These are phyloP conservation scores for Microsporum ferrugineum DNA, from an alignment of 2,329 filamentous ascomycete genomes.

Conservation along the genomic window DNA sequence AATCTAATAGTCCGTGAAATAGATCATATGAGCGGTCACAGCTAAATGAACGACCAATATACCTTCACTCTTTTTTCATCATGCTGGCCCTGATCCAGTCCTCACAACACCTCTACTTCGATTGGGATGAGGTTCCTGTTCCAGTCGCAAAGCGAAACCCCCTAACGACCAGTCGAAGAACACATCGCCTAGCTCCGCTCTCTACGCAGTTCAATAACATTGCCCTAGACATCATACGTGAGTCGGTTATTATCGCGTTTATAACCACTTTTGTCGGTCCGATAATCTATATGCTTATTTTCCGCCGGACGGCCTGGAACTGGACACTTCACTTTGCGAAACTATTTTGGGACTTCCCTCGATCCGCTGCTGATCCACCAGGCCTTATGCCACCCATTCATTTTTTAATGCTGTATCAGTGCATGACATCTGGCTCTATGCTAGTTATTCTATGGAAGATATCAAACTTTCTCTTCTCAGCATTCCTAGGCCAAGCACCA, in stretches of 20 bases:
- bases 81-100: constrained; percentile 61
- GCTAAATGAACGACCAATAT: constrained; percentile 78
- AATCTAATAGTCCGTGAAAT: not conserved
- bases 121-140: constrained; percentile 58
- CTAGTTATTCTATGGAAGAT: constrained; percentile 64
- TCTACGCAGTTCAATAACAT: constrained; percentile 28
- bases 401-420: constrained; percentile 41
- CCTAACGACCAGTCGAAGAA: constrained; percentile 25
- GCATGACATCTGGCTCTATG: constrained; percentile 51
- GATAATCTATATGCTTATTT: constrained; percentile 49
- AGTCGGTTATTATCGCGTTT: constrained; percentile 28
- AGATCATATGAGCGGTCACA: constrained; percentile 54
- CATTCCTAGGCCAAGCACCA: constrained; percentile 70
- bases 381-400: constrained; percentile 46
- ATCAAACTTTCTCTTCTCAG: constrained; percentile 64
- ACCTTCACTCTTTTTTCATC: constrained; percentile 60
- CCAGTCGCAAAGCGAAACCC: constrained; percentile 31
- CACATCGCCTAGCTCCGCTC: constrained; percentile 28
- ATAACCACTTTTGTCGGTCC: constrained; percentile 38
- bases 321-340: constrained; percentile 60
- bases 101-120: constrained; percentile 55
- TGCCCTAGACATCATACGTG: constrained; percentile 23
- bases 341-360: constrained; percentile 63
- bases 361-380: constrained; percentile 52
- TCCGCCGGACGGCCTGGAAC: constrained; percentile 56